Base-by-base conservation (phyloP, 2,329 filamentous ascomycete species). In the Calycina herbarum region DNA sequence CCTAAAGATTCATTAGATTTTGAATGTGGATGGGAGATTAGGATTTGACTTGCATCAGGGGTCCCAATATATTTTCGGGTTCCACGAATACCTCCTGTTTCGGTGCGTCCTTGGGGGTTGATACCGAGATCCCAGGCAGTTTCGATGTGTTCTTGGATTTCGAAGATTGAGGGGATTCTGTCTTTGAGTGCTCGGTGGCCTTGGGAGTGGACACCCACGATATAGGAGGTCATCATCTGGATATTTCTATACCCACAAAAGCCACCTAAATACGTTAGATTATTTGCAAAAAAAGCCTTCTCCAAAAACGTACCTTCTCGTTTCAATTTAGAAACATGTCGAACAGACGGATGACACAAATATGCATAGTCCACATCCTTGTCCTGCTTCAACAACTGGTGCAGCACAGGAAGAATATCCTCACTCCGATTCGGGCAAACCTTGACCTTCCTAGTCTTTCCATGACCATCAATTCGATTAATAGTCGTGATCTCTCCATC, bases 221-320 rank as follows among this genome's bases (percentile, higher is more conserved):
- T 86, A 75, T 92, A 94, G 0, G 93, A 94, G 15, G 90, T 81
- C 71, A 97, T 78, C 88, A 96, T 96, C 76, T 98, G 95, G 38
- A 97, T 96, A 74, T 96, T 98, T 51, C 94, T 86, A 76, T 97
- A 98, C 3, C 94, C 94, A 75, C 94, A 98, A 76, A 98, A 98
- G 5, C 93, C 91, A 27, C 93, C 93, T 86, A 27, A 17, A 13
- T 10, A 40, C 31, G 51, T 68, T 51, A 67, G 61, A 40, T 24
- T 27, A 54, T 38, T 38, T 17, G 10, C n/a, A 2, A 38, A 6
- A 38, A 38, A 10, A 10, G 11, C 33, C 11, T 20, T 20, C 20
- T 20, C 20, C 20, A 20, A 20, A 20, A 8, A 38, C 71, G 38
- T 76, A 84, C 87, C 87, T 79, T 97, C 94, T 67, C 82, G 83